Base-by-base conservation (phyloP, 768 basidiomycete genomes). In the Mycena vulgaris region DNA sequence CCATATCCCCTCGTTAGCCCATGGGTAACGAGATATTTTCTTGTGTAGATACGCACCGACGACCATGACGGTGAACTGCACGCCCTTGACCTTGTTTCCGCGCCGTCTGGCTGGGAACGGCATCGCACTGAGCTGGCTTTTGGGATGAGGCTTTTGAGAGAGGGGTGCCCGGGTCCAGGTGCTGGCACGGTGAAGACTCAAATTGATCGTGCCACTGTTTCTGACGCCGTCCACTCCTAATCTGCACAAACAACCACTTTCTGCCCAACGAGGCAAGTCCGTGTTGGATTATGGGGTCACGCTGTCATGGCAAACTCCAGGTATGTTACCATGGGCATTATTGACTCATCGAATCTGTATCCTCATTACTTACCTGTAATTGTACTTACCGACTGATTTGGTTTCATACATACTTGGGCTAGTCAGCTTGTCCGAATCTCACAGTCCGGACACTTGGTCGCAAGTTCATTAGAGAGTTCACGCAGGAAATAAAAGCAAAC, bases 61-160 rank as follows among this genome's bases (percentile, higher is more conserved):
- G 48, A 95, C 94, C 93, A 94, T 94, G 66, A 95, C 82, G 71
- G 95, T 96, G 82, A 96, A 91, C 81, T 94, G 93, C 47, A 96
- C 92, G 72, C 94, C 95, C 87, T 95, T 96, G 83, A 93, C 92
- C 80, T 95, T 95, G 82, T 89, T 92, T 72, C 89, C 87, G 74
- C 90, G 86, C 79, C 88, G 82, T 75, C 88, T 85, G 72, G 81
- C 80, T 74, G 82, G 81, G 57, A 85, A 80, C 58, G 86, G 86
- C 87, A 88, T 88, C 40, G n/a, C n/a, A n/a, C n/a, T 74, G 77
- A 25, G 11, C 13, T n/a, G 56, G 19, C n/a, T 40, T 40, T 25
- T 74, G 79, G 78, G 63, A 83, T 78, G 52, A 83, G 85, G 84
- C 86, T 87, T 63, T 75, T 72, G 63, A 47, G 63, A 57, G 72